Evolutionary conservation across 176 grass and related monocot species (phyloP), one percentile per base, ranked within the genome.

Genomic region (Rhipidocladum racemiflorum): DNA sequence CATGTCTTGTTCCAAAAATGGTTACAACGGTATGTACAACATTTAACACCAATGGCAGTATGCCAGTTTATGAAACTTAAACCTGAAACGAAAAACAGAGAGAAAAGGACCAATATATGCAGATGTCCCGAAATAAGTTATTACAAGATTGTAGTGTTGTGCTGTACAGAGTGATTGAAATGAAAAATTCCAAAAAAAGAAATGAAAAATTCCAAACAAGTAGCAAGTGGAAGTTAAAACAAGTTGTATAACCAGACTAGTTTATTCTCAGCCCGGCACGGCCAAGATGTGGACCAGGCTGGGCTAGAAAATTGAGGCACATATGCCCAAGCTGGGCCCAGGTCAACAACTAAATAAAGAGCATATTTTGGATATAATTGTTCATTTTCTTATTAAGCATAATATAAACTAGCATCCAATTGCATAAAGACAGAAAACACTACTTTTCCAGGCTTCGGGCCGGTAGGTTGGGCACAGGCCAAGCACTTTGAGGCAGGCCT

Each of bases 121-220:
- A 81, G 35, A 69, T 81, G n/a, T 59, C 35, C 28, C 28, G 10
- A 66, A 67, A 42, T 10, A 20, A 54, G 43, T 36, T 51, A 10
- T 16, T 44, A 59, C 18, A 60, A 48, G 18, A 56, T 51, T 66
- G 34, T n/a, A 4, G 24, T 17, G 20, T 70, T 74, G 56, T 21
- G 13, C 74, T 83, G 30, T 51, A 65, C 13, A 51, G 43, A 35
- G 25, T 83, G 49, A 83, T 23, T 61, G 39, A 82, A 44, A 61
- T 72, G 56, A 51, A 29, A 15, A 66, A 6, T 55, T 75, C 73
- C 30, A 34, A 34, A 34, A 34, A 34, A n/a, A n/a, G 39, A 82
- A 44, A 61, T 72, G 56, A 51, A 29, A 15, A 66, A 6, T 55
- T 75, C 73, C 30, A 34, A 34, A 34, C 2, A 34, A 68, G 28